These are phyloP conservation scores for Metschnikowia peoriensis DNA, from an alignment of 805 yeast species.

Conservation along the genomic window DNA sequence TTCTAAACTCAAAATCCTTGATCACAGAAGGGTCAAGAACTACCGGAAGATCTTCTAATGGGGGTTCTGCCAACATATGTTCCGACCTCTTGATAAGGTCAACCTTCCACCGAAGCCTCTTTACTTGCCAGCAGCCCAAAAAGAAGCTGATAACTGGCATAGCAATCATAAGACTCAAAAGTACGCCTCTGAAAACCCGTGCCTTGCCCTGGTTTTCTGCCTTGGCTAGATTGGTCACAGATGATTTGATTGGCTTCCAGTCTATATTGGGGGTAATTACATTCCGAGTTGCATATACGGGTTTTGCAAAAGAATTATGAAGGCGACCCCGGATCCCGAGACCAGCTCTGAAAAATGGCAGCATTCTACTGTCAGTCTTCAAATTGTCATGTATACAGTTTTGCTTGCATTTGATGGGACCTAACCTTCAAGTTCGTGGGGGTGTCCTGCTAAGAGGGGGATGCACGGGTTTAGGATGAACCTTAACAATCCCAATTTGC, in stretches of 20 bases:
- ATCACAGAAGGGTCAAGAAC: slow-evolving; percentile 62
- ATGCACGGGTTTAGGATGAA: neutral
- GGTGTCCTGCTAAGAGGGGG: neutral
- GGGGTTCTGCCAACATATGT: slow-evolving; percentile 70
- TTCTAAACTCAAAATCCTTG: slow-evolving; percentile 75
- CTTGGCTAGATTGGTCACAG: slow-evolving; percentile 31
- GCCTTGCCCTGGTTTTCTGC: slow-evolving; percentile 40
- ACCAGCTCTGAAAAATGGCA: slow-evolving; percentile 2
- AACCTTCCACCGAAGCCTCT: slow-evolving; percentile 84
- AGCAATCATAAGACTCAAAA: slow-evolving; percentile 51
- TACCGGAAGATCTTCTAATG: slow-evolving; percentile 66
- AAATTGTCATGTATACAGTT: neutral
- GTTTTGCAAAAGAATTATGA: neutral
- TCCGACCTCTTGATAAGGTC: slow-evolving; percentile 80
- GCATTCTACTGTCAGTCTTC: slow-evolving; percentile 1
- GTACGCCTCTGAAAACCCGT: slow-evolving; percentile 35
- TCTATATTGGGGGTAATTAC: slow-evolving; percentile 70
- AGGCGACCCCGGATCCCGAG: slow-evolving; percentile 2
- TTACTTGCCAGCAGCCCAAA: slow-evolving; percentile 91
- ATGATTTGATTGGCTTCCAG: slow-evolving; percentile 75
- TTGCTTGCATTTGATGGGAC: neutral
- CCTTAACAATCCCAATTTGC: neutral
- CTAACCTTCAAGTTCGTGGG: neutral
- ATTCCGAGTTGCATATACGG: neutral
- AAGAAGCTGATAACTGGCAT: slow-evolving; percentile 88